Conservation (phyloP, 495 filamentous ascomycete species). For the Lasiosphaeria hispida region DNA sequence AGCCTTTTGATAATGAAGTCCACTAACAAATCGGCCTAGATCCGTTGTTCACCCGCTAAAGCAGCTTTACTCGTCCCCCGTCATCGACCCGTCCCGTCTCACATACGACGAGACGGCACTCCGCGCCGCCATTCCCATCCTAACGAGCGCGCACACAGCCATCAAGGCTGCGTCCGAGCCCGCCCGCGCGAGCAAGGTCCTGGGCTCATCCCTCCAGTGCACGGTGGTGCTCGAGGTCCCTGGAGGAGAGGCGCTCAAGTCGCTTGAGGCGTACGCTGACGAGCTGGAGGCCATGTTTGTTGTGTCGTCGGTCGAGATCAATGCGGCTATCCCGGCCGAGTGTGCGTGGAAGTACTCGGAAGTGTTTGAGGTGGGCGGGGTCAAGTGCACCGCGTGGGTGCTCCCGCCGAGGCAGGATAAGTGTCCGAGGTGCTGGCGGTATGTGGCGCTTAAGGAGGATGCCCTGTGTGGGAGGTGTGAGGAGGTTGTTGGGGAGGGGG, state of each 20-base stretch:
- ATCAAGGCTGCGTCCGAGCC: constrained; percentile 71
- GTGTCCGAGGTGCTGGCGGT: constrained; percentile 87
- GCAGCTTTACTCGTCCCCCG: constrained; percentile 41
- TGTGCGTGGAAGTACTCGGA: constrained; percentile 55
- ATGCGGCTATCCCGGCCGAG: constrained; percentile 30
- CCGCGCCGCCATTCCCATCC: constrained; percentile 53
- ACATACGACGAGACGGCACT: constrained; percentile 28
- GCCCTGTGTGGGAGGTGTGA: constrained; percentile 72
- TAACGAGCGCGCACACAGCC: constrained; percentile 55
- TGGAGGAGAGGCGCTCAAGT: constrained; percentile 19
- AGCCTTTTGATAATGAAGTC: constrained; percentile 1
- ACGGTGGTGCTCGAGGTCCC: constrained; percentile 54
- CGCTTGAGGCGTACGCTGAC: constrained; percentile 54
- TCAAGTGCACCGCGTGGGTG: constrained; percentile 56
- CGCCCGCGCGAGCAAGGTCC: constrained; percentile 59
- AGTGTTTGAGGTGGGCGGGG: constrained; percentile 51
- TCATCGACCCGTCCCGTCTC: constrained; percentile 35
- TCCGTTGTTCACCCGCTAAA: constrained; percentile 34
- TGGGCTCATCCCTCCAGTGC: constrained; percentile 74
- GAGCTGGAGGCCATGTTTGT: constrained; percentile 76
- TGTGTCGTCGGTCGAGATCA: constrained; percentile 64
- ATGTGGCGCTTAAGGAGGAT: constrained; percentile 57
- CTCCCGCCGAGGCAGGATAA: constrained; percentile 66
- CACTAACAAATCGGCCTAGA: constrained; percentile 15
- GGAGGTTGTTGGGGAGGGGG: constrained; percentile 50